phyloP scores from a whole-genome alignment of 1,284 basidiomycete species.

The Sanghuangporus sanghuang region DNA sequence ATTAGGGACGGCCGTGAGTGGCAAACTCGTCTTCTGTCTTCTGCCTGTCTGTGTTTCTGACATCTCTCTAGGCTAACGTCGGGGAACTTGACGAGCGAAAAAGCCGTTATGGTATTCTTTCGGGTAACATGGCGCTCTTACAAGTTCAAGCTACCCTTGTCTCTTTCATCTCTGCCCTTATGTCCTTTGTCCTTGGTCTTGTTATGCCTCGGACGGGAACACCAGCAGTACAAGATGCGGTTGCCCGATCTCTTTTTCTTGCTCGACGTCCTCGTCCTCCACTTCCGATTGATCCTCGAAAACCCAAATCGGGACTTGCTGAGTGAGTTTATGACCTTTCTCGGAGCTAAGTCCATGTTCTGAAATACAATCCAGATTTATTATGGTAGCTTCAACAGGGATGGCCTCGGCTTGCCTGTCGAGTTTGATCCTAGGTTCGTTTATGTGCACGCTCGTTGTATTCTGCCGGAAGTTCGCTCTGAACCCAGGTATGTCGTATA shows the following conservation, averaged over 20 bases:
- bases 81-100: constrained; percentile 80
- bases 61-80: constrained; percentile 50
- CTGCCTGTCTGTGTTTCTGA: not conserved
- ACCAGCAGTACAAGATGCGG: constrained; percentile 15
- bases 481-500: constrained; percentile 67
- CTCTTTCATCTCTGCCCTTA: constrained; percentile 78
- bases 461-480: constrained; percentile 70
- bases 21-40: not conserved
- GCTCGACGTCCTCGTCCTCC: constrained; percentile 16
- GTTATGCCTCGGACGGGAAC: constrained; percentile 35
- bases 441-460: constrained; percentile 88
- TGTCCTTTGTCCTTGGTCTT: constrained; percentile 73
- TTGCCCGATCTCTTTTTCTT: not conserved
- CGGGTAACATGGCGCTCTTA: constrained; percentile 82
- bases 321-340: constrained; percentile 42
- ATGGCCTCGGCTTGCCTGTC: constrained; percentile 87
- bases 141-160: constrained; percentile 94
- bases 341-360: not conserved
- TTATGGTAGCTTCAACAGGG: constrained; percentile 84
- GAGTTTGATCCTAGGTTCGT: constrained; percentile 79
- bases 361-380: constrained; percentile 43
- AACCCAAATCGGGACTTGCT: constrained; percentile 39
- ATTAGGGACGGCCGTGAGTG: constrained; percentile 56
- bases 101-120: constrained; percentile 63
- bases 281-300: constrained; percentile 18